Evolutionary conservation across 2,329 filamentous ascomycete genomes (phyloP), one percentile per base, ranked within the genome.

Genomic region (Monilinia fructicola): DNA sequence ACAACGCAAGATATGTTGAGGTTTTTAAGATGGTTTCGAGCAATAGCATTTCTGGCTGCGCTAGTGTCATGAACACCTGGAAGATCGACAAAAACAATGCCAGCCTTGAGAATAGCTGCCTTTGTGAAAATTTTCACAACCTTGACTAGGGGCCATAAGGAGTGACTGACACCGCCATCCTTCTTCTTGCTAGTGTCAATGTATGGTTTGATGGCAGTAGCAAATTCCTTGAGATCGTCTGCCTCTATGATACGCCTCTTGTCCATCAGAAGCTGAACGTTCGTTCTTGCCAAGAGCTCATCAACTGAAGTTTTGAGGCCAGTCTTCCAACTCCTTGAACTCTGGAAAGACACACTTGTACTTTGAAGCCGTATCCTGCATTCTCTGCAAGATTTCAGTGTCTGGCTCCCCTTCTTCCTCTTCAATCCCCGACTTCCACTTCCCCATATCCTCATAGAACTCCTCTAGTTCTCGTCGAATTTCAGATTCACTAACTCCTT

Each of bases 281-380:
- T 78, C 76, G 35, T 82, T 78, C 62, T 82, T 82, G 0, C 78
- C 76, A 71, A 79, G 80, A 21, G 55, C 54, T 21, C 48, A 26
- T 4, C 78, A 77, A 38, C 82, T 78, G 3, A 69, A 16, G 35
- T 44, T 31, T 9, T 65, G 28, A 23, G 48, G 48, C 28, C 44
- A 44, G 40, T 58, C 54, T 0, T 28, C 16, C 12, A 58, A n/a
- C 4, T 5, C 2, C 12, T 58, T 18, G 38, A 58, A 38, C 4
- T 58, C 35, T 3, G 35, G 3, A 44, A 58, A 58, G 23, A 58
- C n/a, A 58, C 54, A 56, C 23, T 56, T 56, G 54, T 42, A 56
- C n/a, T 56, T 56, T 23, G 21, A 16, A 42, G 28, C 21, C 0
- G 54, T 74, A 69, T 3, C 70, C 69, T 3, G 75, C 74, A 1